Percentiles rank a stretch among this genome's conserved stretches.
Evolutionary conservation across 257 asterid species (phyloP).

Genomic region (Rehmannia glutinosa): DNA sequence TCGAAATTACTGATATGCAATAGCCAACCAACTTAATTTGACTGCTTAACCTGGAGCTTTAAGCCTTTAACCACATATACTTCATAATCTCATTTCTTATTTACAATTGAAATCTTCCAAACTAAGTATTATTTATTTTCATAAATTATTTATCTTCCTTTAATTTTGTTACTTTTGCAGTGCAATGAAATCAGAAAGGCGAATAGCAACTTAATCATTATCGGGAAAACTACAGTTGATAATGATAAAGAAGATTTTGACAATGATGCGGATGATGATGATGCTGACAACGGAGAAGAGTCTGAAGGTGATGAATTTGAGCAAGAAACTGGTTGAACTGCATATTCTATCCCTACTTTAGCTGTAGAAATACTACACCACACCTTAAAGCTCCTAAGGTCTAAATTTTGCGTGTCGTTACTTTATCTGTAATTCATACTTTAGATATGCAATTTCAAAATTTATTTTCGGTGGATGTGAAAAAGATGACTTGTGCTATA

Average conservation of each 20-base stretch:
- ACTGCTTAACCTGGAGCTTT: too few relatives aligned
- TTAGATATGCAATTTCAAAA: too few relatives aligned
- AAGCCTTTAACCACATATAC: too few relatives aligned
- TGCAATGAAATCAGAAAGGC: slow-evolving; percentile 74
- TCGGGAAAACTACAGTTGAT: slow-evolving; percentile 67
- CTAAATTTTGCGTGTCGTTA: too few relatives aligned
- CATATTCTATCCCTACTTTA: background rate
- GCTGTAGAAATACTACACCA: background rate
- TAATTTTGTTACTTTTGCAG: slow-evolving; percentile 26
- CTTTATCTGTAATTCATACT: too few relatives aligned
- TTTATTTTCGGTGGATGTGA: too few relatives aligned
- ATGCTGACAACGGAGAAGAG: slow-evolving; percentile 85
- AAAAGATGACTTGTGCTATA: too few relatives aligned
- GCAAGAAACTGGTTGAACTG: slow-evolving; percentile 76
- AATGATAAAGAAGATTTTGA: slow-evolving; percentile 81
- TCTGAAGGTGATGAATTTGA: slow-evolving; percentile 95
- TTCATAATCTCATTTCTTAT: background rate
- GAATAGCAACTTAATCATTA: slow-evolving; percentile 50
- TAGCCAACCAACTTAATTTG: too few relatives aligned
- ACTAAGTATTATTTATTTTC: background rate
- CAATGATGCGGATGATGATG: slow-evolving; percentile 91
- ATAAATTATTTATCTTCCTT: background rate
- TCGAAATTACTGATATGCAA: too few relatives aligned
- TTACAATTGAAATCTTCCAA: background rate
- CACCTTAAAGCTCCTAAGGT: too few relatives aligned